phyloP scores from a whole-genome alignment of 2,329 filamentous ascomycete genomes.

The Talaromyces sp. region DNA sequence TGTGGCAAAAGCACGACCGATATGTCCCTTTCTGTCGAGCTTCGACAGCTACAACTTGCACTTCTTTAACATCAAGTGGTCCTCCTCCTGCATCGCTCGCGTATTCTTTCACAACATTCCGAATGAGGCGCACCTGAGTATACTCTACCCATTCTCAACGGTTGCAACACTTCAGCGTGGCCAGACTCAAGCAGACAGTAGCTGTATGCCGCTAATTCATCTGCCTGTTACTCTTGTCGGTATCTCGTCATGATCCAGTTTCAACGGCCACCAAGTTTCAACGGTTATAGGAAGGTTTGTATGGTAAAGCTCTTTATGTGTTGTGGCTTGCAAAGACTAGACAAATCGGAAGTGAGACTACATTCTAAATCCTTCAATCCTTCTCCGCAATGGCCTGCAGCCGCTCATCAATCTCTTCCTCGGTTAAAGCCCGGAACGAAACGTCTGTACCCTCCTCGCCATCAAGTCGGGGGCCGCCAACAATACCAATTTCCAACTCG shows the following conservation, averaged over 20 bases:
- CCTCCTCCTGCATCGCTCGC: background rate
- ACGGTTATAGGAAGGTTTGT: background rate
- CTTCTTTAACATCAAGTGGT: background rate
- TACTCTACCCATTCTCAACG: background rate
- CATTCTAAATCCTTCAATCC: constrained; percentile 59
- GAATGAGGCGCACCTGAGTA: constrained; percentile 19
- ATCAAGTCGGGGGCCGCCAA: constrained; percentile 79
- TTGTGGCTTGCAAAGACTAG: constrained; percentile 1
- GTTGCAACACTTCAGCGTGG: background rate
- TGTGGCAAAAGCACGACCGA: constrained; percentile 13
- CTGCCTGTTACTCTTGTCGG: background rate
- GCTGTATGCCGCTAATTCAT: background rate
- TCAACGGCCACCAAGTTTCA: background rate
- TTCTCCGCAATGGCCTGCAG: constrained; percentile 98
- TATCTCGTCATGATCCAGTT: background rate
- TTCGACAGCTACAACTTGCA: background rate
- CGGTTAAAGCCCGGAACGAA: constrained; percentile 82
- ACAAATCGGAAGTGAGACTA: background rate
- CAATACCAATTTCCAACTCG: constrained; percentile 96
- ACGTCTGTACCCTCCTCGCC: constrained; percentile 78
- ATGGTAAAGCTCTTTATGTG: background rate
- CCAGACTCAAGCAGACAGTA: background rate
- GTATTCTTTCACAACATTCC: background rate
- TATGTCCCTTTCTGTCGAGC: background rate
- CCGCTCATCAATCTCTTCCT: constrained; percentile 97